Base-by-base conservation (phyloP, 2,329 filamentous ascomycete genomes). In the Penicillium oxalicum region DNA sequence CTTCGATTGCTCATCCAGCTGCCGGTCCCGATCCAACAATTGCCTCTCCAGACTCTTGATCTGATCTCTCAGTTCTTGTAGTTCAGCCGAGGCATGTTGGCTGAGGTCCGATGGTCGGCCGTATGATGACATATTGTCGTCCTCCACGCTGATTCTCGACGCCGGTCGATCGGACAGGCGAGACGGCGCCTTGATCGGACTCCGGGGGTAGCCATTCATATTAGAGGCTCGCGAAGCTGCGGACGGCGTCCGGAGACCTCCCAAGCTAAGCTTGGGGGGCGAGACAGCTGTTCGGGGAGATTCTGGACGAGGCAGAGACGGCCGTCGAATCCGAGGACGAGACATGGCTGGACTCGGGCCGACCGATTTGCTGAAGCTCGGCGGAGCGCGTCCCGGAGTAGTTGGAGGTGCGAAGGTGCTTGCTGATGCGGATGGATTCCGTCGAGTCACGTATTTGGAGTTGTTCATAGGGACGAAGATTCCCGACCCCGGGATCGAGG, bases 391-490 rank as follows among this genome's bases (percentile, higher is more conserved):
- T 13, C 77, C 77, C 28, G 81, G 81, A n/a, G 84, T 82, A 2
- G 81, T 82, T 4, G 90, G 87, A 1, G 86, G 90, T 46, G 79
- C 24, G 77, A 57, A 56, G 26, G 51, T 55, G 34, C 52, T 53
- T 27, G 44, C 47, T 3, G 57, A 51, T 7, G 76, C 36, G 79
- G 81, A 61, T 13, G 51, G 48, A 27, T 56, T 56, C 43, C 80
- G 64, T 82, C 84, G 68, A 80, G 87, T 63, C 79, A 72, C 66
- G 52, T 71, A 72, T 55, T 70, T 77, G 32, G 88, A 88, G 67
- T 94, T 93, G 66, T 84, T 82, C 12, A 93, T 74, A 3, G 93
- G 93, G 11, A 98, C 78, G 66, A 98, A 98, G 62, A 98, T 97
- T 52, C 93, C 93, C 2, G 93, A 83, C 53, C 89, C 89, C 0